Evolutionary conservation across 23 red algal species (phyloP).

Genomic region (Pyropia yezoensis): DNA sequence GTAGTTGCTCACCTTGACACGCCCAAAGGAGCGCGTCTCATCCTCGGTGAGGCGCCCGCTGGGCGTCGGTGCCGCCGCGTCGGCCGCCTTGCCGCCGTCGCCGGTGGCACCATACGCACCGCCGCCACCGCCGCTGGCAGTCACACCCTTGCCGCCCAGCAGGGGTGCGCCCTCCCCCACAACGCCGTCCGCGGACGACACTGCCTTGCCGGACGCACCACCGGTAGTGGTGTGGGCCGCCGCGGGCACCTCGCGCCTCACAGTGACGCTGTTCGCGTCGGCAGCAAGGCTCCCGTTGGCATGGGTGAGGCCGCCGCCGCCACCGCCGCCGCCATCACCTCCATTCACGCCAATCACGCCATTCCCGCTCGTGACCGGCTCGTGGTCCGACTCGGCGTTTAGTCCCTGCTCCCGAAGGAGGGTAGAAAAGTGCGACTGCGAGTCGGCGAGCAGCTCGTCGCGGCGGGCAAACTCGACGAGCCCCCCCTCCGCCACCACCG

Average conservation of each 20-base stretch:
- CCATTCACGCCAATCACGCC: neutral
- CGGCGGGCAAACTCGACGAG: conserved; percentile 37
- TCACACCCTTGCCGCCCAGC: neutral
- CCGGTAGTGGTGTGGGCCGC: neutral
- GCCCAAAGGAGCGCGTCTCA: neutral
- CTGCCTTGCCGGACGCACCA: neutral
- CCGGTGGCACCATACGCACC: neutral
- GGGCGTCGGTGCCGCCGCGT: neutral
- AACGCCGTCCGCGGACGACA: neutral
- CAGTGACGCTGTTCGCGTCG: too few species aligned
- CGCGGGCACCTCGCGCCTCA: too few species aligned
- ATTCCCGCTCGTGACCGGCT: neutral
- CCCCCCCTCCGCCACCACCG: conserved; percentile 33
- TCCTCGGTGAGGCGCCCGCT: neutral
- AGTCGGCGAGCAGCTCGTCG: conserved; percentile 18
- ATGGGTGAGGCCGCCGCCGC: neutral
- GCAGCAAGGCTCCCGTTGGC: too few species aligned
- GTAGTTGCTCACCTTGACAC: conserved; percentile 4
- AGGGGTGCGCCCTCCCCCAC: neutral
- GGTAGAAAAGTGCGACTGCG: conserved; percentile 33
- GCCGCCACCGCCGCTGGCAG: neutral
- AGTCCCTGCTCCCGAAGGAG: conserved; percentile 5
- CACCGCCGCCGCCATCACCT: neutral
- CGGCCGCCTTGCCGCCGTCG: neutral
- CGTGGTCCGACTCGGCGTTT: neutral